Base-by-base conservation (phyloP, 768 basidiomycete genomes). In the Termitomyces sp. region DNA sequence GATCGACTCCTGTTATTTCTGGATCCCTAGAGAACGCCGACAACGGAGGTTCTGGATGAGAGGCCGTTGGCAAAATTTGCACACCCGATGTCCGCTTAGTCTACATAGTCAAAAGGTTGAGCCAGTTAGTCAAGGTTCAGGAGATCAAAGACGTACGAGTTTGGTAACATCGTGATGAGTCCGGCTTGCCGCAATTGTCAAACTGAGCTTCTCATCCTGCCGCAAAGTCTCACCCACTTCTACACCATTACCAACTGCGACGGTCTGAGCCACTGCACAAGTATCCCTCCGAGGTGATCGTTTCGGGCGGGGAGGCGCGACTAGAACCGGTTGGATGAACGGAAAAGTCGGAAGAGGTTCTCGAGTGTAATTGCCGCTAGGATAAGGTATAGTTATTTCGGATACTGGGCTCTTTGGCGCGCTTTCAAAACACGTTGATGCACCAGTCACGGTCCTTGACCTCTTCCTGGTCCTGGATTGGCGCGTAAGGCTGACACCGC, bases 381-480 rank as follows among this genome's bases (percentile, higher is more conserved):
- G 69, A 66, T 71, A 75, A 31, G 76, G 70, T 41, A 36, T 34
- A 22, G 13, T 34, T 3, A 75, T 65, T 60, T 75, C 73, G 54
- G 72, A 69, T 39, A 59, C 56, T 62, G 69, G 55, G 58, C 59
- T 66, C 53, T 59, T 63, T 62, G 69, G 56, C 55, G 51, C 62
- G 31, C 66, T 68, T 36, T 66, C 67, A 56, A 69, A 66, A 55
- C 62, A 59, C 48, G 70, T 61, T 18, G 66, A 60, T 53, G 52
- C 52, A 48, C 72, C 68, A 30, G 78, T 81, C 56, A 81, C 71
- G 24, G 85, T 83, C 67, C 69, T 76, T 54, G 82, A 83, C 70
- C 85, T 81, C 61, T 79, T 73, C 66, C 82, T 75, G 46, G 77
- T 80, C 60, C 81, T 72, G n/a, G 81, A 72, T 49, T 82, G 79